Evolutionary conservation across 2,329 filamentous ascomycete species (phyloP).

Genomic region (Fusarium compactum): DNA sequence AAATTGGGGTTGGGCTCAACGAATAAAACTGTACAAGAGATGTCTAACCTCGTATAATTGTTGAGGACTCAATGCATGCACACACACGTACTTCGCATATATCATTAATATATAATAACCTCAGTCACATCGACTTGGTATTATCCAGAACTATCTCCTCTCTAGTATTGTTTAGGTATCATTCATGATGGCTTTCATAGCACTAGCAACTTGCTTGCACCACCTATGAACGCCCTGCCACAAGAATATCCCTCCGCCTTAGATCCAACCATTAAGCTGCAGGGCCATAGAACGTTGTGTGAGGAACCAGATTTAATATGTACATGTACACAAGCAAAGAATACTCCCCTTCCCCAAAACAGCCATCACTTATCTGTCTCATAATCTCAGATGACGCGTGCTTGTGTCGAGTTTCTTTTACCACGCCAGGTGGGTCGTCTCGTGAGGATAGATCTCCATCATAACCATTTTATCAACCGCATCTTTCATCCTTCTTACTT

Average conservation of each 20-base stretch:
- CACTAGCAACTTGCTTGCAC: constrained; percentile 23
- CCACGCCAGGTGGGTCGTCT: constrained; percentile 15
- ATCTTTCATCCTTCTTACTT: constrained; percentile 40
- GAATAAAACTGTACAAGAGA: constrained; percentile 26
- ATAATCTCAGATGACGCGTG: constrained; percentile 9
- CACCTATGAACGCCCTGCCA: constrained; percentile 41
- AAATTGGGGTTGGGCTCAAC: constrained; percentile 15
- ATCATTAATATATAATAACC: neutral
- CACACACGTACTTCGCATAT: neutral
- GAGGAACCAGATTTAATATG: constrained; percentile 25
- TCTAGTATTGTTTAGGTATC: constrained; percentile 37
- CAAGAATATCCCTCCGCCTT: constrained; percentile 13
- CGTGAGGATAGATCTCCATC: constrained; percentile 15
- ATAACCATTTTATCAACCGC: constrained; percentile 12
- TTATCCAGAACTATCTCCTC: constrained; percentile 24
- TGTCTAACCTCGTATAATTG: neutral
- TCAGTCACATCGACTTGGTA: neutral
- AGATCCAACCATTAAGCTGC: constrained; percentile 34
- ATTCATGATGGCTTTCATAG: constrained; percentile 33
- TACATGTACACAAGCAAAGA: constrained; percentile 38
- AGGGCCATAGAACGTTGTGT: constrained; percentile 9
- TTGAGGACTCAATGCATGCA: neutral
- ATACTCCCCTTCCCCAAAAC: neutral
- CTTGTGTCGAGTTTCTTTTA: constrained; percentile 5
- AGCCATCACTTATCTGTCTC: constrained; percentile 2